Percentiles rank a stretch among this genome's conserved stretches.
These are phyloP conservation scores for Nicotiana obtusifolia DNA, from an alignment of 257 asterid genomes.

Conservation along the genomic window DNA sequence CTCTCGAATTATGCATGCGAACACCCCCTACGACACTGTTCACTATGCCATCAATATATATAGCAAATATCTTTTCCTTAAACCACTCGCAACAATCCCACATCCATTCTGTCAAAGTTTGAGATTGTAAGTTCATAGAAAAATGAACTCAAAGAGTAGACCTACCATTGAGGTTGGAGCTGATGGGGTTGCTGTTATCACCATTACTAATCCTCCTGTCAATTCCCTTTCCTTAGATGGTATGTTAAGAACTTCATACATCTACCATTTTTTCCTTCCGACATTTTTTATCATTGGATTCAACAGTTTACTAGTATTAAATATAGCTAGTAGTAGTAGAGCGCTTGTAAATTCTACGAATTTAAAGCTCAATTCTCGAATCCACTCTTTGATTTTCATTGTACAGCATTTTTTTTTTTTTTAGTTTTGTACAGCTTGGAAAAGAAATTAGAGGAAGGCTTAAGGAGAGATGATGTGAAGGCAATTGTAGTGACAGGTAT, in stretches of 20 bases:
- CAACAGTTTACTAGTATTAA: no score
- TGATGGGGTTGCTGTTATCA: conserved; percentile 88
- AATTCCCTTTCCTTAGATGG: conserved; percentile 97
- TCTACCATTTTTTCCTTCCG: background rate
- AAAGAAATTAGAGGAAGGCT: conserved; percentile 65
- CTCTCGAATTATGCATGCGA: background rate
- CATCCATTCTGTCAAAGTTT: background rate
- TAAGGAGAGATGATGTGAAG: conserved; percentile 77
- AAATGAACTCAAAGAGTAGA: conserved; percentile 58
- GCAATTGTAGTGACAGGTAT: conserved; percentile 84
- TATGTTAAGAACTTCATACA: conserved; percentile 13
- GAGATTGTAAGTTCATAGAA: background rate
- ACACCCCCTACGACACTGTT: no score
- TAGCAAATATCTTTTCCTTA: background rate
- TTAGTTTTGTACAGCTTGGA: conserved; percentile 85
- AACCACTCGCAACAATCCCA: background rate
- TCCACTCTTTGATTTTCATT: background rate
- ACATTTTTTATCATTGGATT: no score
- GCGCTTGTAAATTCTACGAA: no score
- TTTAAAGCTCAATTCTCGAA: background rate
- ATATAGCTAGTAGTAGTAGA: no score
- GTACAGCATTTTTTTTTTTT: background rate
- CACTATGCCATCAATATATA: no score
- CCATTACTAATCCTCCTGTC: conserved; percentile 93
- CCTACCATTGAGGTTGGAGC: conserved; percentile 79